phyloP scores from a whole-genome alignment of 345 rosid species.

The Pistacia vera region DNA sequence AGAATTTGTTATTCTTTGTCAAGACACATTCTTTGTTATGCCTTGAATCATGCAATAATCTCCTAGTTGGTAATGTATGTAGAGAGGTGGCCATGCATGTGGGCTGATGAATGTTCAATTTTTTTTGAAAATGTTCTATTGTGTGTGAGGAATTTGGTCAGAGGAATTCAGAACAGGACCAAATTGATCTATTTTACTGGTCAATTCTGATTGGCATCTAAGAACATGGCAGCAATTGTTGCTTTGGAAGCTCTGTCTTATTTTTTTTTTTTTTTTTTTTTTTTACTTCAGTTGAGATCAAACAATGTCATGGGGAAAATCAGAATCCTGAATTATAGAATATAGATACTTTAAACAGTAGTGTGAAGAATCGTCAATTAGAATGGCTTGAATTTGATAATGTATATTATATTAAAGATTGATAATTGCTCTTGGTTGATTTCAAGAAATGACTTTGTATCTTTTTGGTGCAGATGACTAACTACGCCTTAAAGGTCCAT shows the following conservation, averaged over 20 bases:
- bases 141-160: too few species aligned
- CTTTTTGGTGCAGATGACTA: constrained; percentile 38
- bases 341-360: neutral
- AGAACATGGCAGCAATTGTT: neutral
- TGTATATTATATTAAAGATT: neutral
- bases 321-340: neutral
- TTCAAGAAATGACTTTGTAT: constrained; percentile 12
- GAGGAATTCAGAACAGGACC: neutral
- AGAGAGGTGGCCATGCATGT: neutral
- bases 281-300: too few species aligned
- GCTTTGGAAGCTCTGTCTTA: neutral
- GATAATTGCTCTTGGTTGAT: neutral
- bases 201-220: neutral
- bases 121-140: neutral
- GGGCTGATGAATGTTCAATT: neutral
- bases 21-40: neutral
- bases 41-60: neutral
- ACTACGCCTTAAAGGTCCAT: constrained; percentile 51
- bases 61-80: neutral
- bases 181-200: neutral
- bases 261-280: neutral
- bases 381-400: neutral
- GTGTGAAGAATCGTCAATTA: neutral
- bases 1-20: neutral
- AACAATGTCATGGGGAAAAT: neutral